These are phyloP conservation scores for Aspergillus sergii DNA, from an alignment of 2,329 filamentous ascomycete species.

Conservation along the genomic window DNA sequence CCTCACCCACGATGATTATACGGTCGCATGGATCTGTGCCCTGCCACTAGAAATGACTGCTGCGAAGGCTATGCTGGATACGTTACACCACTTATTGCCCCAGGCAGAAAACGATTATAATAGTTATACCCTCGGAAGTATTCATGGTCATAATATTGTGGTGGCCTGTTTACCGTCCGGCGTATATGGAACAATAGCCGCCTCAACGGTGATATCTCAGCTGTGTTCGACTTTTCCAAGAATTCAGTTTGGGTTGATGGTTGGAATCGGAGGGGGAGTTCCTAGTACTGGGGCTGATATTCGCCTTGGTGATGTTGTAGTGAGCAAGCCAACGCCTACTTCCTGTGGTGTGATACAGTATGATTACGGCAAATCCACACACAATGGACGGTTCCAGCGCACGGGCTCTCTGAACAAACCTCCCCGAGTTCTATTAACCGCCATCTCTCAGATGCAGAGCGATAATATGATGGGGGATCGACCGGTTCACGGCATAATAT, in stretches of 20 bases:
- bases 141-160: conserved; percentile 27
- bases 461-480: neutral
- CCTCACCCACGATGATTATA: conserved; percentile 22
- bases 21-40: conserved; percentile 19
- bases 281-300: neutral
- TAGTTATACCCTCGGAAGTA: conserved; percentile 24
- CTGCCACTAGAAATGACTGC: conserved; percentile 28
- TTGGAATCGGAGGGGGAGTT: conserved; percentile 33
- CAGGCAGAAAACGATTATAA: conserved; percentile 21
- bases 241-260: conserved; percentile 28
- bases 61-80: conserved; percentile 32
- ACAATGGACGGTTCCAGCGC: conserved; percentile 19
- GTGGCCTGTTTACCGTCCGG: conserved; percentile 25
- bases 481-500: neutral
- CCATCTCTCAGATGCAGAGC: conserved; percentile 14
- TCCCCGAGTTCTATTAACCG: conserved; percentile 17
- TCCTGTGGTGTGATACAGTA: neutral
- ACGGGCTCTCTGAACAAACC: conserved; percentile 24
- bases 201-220: conserved; percentile 10
- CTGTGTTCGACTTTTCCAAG: conserved; percentile 26
- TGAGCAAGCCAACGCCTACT: neutral
- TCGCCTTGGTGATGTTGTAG: neutral
- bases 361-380: conserved; percentile 21
- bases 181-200: conserved; percentile 24
- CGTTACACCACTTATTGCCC: conserved; percentile 20